Evolutionary conservation across 305 asterid species (phyloP).

Genomic region (Fraxinus nigra): DNA sequence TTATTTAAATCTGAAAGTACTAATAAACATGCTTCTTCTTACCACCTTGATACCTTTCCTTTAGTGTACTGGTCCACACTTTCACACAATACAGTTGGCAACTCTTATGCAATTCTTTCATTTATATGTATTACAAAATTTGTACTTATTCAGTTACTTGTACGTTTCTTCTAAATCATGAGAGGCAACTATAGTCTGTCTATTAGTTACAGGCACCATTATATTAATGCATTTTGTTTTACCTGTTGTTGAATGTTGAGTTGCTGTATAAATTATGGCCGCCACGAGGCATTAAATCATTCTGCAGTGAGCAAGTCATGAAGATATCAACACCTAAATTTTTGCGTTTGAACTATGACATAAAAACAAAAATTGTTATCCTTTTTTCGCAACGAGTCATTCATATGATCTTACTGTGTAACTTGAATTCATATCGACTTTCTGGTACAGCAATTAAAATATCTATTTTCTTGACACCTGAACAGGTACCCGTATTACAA

Average conservation of each 20-base stretch:
- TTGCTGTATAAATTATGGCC: background rate
- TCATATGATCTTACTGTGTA: background rate
- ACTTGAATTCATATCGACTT: slow-evolving; percentile 1
- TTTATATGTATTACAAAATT: background rate
- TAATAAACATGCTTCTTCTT: background rate
- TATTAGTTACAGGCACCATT: background rate
- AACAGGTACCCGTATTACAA: slow-evolving; percentile 68
- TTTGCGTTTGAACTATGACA: slow-evolving; percentile 3
- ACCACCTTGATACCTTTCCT: background rate
- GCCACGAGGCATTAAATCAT: background rate
- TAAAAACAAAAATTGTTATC: slow-evolving; percentile 11
- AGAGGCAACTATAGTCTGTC: background rate
- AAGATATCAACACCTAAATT: background rate
- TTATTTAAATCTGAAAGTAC: background rate
- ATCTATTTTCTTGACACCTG: slow-evolving; percentile 21
- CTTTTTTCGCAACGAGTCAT: background rate
- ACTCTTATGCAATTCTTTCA: background rate
- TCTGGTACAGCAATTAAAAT: slow-evolving; percentile 3
- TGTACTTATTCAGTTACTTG: background rate
- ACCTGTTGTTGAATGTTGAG: background rate
- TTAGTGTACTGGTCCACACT: background rate
- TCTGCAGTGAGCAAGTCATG: slow-evolving; percentile 8
- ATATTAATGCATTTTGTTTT: background rate
- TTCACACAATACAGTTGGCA: background rate
- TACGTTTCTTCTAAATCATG: background rate